Evolutionary conservation across 2,329 filamentous ascomycete genomes (phyloP).

Genomic region (Exophiala xenobiotica): DNA sequence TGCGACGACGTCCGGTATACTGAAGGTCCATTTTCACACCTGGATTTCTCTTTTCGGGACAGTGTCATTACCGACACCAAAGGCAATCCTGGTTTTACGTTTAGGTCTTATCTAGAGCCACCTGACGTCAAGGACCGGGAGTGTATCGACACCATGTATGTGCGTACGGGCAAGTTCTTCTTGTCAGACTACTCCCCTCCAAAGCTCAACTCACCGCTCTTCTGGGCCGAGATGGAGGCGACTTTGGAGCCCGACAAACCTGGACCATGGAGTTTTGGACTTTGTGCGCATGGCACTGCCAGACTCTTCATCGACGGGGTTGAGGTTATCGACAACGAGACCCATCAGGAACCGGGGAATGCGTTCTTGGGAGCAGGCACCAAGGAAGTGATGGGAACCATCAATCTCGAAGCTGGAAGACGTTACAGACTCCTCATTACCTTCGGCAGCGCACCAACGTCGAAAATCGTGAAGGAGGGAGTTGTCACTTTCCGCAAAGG

Average conservation of each 20-base stretch:
- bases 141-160: slow-evolving; percentile 39
- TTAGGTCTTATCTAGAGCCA: slow-evolving; percentile 17
- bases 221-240: slow-evolving; percentile 61
- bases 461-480: slow-evolving; percentile 51
- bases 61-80: no score
- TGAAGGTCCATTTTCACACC: no score
- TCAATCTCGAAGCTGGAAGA: background rate
- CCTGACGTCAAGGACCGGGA: background rate
- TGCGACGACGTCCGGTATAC: no score
- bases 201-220: slow-evolving; percentile 34
- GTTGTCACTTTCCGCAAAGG: slow-evolving; percentile 43
- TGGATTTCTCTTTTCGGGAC: no score
- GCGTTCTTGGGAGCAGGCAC: slow-evolving; percentile 59
- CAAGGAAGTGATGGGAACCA: background rate
- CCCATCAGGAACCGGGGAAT: slow-evolving; percentile 61
- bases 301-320: slow-evolving; percentile 63
- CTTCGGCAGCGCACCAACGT: slow-evolving; percentile 59
- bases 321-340: slow-evolving; percentile 64
- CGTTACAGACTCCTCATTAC: slow-evolving; percentile 51
- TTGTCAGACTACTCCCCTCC: slow-evolving; percentile 44
- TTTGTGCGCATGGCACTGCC: slow-evolving; percentile 64
- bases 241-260: slow-evolving; percentile 60
- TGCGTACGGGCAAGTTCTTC: slow-evolving; percentile 48
- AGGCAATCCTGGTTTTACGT: no score
- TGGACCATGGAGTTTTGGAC: slow-evolving; percentile 63